phyloP scores from a whole-genome alignment of 2,329 filamentous ascomycete species.

The Knufia fluminis region DNA sequence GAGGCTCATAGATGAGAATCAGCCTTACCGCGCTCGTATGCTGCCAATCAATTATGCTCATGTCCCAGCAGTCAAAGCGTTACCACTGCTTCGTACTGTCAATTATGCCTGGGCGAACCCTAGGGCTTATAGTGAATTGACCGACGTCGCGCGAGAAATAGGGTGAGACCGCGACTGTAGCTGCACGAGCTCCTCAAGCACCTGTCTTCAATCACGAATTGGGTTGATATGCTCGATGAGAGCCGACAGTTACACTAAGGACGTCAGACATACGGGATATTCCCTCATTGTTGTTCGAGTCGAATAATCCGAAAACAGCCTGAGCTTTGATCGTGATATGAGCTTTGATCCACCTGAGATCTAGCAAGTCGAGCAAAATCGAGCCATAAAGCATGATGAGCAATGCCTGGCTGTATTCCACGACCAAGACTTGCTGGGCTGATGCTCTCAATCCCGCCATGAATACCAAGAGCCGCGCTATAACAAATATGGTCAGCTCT shows the following conservation, averaged over 20 bases:
- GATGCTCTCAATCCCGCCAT: not conserved
- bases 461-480: constrained; percentile 3
- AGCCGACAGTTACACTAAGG: not conserved
- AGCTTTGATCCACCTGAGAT: constrained; percentile 4
- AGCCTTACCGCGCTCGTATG: constrained; percentile 8
- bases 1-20: not conserved
- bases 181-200: not conserved
- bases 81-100: not conserved
- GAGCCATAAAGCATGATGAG: constrained; percentile 9
- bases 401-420: constrained; percentile 3
- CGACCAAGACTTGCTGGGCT: not conserved
- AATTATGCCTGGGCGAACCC: no score
- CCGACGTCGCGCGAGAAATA: no score
- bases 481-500: not conserved
- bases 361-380: not conserved
- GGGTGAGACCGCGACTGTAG: not conserved
- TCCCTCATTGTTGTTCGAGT: not conserved
- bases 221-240: not conserved
- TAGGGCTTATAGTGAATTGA: not conserved
- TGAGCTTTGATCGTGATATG: not conserved
- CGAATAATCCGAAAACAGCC: constrained; percentile 2
- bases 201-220: not conserved
- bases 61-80: not conserved
- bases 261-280: not conserved
- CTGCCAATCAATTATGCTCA: constrained; percentile 3